Base-by-base conservation (phyloP, 2,329 filamentous ascomycete species). In the Cladosporium sp. region DNA sequence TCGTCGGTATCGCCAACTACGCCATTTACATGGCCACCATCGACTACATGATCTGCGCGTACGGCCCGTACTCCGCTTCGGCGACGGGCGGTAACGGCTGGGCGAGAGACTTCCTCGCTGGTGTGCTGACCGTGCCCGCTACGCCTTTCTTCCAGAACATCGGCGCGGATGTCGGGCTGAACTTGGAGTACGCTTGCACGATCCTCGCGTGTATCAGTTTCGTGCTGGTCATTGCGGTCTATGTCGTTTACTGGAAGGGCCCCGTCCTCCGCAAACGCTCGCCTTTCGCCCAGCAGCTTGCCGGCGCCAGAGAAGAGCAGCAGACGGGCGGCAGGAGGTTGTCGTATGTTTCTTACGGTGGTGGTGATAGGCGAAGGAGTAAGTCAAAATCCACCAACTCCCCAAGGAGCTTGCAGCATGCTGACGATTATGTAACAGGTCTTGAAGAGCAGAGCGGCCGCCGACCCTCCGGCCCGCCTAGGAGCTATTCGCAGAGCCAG, bases 21-120 rank as follows among this genome's bases (percentile, higher is more conserved):
- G 52, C 65, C 22, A 66, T 66, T 83, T 22, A 83, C 87, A 44
- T 58, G 46, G 56, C 57, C 4, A 58, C 57, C 10, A 58, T 60
- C 8, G 55, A 59, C 41, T 88, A 88, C 70, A 87, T 87, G 79
- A 79, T 87, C 37, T 84, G 82, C 54, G 83, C 85, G 0, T 86
- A 89, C 61, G 86, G 86, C 0, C 81, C 81, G 0, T 89, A 87
- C 65, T 81, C 84, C 2, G 85, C 86, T 1, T 87, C 84, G 0
- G 86, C 86, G 0, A 89, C 86, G 0, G 86, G 86, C 43, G 86
- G 86, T 32, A 89, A 89, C 58, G 86, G 86, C 1, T 88, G 85
- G 72, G 77, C 85, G 2, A 78, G 86, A 60, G 86, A 90, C 63
- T 86, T 89, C 70, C 72, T 89, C 0, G 86, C 86, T 2, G 86